These are phyloP conservation scores for Populus hybrid DNA, from an alignment of 441 rosid species.

Conservation along the genomic window DNA sequence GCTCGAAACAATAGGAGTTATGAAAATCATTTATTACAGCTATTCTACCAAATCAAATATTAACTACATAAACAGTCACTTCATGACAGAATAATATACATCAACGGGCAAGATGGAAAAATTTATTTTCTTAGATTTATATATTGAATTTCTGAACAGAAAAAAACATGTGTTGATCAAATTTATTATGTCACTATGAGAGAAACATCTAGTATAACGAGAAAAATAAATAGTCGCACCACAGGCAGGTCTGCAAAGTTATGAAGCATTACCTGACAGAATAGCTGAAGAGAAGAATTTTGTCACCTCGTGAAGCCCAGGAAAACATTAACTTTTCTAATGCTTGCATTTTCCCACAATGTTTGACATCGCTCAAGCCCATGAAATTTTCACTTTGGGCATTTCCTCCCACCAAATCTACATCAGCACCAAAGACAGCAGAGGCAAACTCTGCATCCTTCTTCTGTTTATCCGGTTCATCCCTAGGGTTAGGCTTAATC, in stretches of 20 bases:
- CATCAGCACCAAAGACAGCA: slow-evolving; percentile 76
- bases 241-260: not conserved
- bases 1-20: not conserved
- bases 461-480: slow-evolving; percentile 80
- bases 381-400: slow-evolving; percentile 73
- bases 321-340: slow-evolving; percentile 80
- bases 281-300: slow-evolving; percentile 88
- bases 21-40: not conserved
- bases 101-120: not conserved
- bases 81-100: not conserved
- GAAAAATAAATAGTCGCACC: not conserved
- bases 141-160: not conserved
- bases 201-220: not conserved
- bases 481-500: slow-evolving; percentile 84
- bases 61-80: not conserved
- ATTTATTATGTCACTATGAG: not conserved
- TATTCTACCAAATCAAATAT: not conserved
- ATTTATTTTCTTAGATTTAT: no score
- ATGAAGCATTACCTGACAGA: slow-evolving; percentile 67
- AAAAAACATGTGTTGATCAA: not conserved
- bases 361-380: slow-evolving; percentile 74
- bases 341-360: slow-evolving; percentile 95
- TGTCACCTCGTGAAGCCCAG: slow-evolving; percentile 83
- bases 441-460: slow-evolving; percentile 87
- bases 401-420: slow-evolving; percentile 76